phyloP scores from a whole-genome alignment of 371 early-diverging fungal species.

The Lichtheimia corymbifera region DNA sequence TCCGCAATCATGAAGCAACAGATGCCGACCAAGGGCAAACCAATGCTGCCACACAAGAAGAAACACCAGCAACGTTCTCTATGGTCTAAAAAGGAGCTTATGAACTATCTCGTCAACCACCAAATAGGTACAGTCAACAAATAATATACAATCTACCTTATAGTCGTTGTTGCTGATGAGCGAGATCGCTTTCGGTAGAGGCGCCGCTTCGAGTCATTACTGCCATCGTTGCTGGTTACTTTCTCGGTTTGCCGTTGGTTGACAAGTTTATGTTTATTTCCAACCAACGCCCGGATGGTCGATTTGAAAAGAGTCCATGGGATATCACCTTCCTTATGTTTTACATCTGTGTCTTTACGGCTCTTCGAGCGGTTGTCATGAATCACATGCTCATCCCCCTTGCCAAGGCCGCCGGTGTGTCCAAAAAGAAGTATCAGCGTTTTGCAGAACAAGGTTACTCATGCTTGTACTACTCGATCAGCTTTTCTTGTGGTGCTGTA shows the following conservation, averaged over 20 bases:
- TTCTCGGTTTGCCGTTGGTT: slow-evolving; percentile 39
- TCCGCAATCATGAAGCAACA: slow-evolving; percentile 1
- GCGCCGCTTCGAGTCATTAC: slow-evolving; percentile 34
- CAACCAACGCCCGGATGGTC: slow-evolving; percentile 37
- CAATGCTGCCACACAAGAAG: slow-evolving; percentile 3
- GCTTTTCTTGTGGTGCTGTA: slow-evolving; percentile 54
- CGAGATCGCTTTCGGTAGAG: slow-evolving; percentile 15
- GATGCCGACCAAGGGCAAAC: slow-evolving; percentile 1
- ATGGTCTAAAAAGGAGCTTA: slow-evolving; percentile 16
- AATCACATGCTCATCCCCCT: slow-evolving; percentile 57
- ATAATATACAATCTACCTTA: neutral
- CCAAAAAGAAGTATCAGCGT: slow-evolving; percentile 51
- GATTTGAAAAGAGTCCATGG: slow-evolving; percentile 54
- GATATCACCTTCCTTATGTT: slow-evolving; percentile 62
- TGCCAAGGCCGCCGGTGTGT: slow-evolving; percentile 39
- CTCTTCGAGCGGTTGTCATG: slow-evolving; percentile 58
- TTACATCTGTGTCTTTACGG: slow-evolving; percentile 66
- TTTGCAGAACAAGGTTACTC: slow-evolving; percentile 77
- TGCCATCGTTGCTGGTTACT: slow-evolving; percentile 29
- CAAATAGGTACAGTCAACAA: slow-evolving; percentile 33
- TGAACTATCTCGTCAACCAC: slow-evolving; percentile 33
- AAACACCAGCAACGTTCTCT: slow-evolving; percentile 6
- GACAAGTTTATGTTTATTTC: slow-evolving; percentile 52
- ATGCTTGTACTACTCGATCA: slow-evolving; percentile 56
- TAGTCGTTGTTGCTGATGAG: neutral